Evolutionary conservation across 2,329 filamentous ascomycete species (phyloP).

Genomic region (Arthrobotrys iridis): DNA sequence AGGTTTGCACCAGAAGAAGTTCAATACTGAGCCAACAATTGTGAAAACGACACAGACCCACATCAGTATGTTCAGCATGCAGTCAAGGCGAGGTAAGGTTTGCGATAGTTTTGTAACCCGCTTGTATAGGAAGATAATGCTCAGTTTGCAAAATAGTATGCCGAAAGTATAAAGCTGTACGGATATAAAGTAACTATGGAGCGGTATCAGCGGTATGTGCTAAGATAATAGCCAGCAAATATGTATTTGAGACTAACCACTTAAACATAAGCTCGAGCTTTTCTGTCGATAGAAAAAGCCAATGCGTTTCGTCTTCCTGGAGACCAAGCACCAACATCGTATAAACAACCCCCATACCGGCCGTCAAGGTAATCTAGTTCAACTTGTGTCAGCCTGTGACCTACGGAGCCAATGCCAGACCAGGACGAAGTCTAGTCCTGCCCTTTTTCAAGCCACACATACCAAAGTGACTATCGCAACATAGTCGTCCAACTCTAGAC

Average conservation of each 20-base stretch:
- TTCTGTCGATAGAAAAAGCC: slow-evolving; percentile 10
- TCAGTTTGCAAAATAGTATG: slow-evolving; percentile 45
- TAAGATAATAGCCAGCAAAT: not conserved
- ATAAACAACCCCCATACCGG: slow-evolving; percentile 46
- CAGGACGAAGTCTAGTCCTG: not conserved
- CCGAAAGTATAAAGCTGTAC: slow-evolving; percentile 45
- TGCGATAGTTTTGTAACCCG: slow-evolving; percentile 21
- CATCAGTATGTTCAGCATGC: slow-evolving; percentile 12
- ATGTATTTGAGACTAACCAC: slow-evolving; percentile 9
- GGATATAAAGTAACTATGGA: slow-evolving; percentile 33
- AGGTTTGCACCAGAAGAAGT: slow-evolving; percentile 50
- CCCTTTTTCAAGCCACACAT: not conserved
- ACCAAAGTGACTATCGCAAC: slow-evolving; percentile 28
- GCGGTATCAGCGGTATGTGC: slow-evolving; percentile 1
- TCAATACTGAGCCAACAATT: slow-evolving; percentile 18
- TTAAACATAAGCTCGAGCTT: slow-evolving; percentile 34
- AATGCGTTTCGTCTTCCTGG: slow-evolving; percentile 25
- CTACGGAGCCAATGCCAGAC: too few species aligned
- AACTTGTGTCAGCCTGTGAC: not conserved
- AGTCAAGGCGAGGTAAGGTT: slow-evolving; percentile 26
- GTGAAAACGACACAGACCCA: slow-evolving; percentile 46
- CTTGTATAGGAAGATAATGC: slow-evolving; percentile 48
- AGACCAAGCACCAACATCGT: slow-evolving; percentile 42
- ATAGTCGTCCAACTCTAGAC: slow-evolving; percentile 42
- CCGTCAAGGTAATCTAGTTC: slow-evolving; percentile 14